These are phyloP conservation scores for Leccinum laetum DNA, from an alignment of 1,284 basidiomycete species.

Conservation along the genomic window DNA sequence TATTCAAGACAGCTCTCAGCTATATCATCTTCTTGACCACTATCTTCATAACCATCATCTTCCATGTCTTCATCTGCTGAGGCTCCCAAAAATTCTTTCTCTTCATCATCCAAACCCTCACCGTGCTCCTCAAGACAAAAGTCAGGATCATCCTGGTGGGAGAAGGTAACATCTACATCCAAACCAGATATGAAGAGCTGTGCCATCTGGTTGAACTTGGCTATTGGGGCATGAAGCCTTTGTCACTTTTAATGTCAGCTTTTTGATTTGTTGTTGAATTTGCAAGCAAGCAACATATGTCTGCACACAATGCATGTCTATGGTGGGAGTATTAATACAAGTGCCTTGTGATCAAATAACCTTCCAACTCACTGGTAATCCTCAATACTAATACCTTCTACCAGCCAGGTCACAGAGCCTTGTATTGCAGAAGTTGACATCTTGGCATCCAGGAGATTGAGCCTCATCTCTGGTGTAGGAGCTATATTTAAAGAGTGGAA, in stretches of 20 bases:
- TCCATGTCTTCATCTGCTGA: too few species aligned
- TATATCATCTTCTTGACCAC: neutral
- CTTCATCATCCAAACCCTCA: neutral
- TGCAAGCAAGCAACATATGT: neutral
- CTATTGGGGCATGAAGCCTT: neutral
- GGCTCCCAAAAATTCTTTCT: neutral
- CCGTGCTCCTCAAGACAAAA: neutral
- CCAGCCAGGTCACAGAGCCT: constrained; percentile 1
- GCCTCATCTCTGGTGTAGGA: constrained; percentile 4
- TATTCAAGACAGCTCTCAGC: neutral
- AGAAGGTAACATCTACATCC: neutral
- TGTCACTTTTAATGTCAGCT: neutral
- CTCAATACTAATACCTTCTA: constrained; percentile 9
- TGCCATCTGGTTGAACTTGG: constrained; percentile 6
- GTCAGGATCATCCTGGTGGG: neutral
- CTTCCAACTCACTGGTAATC: constrained; percentile 8
- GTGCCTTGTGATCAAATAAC: too few species aligned
- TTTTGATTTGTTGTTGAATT: neutral
- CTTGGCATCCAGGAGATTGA: neutral
- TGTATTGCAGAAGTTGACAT: neutral
- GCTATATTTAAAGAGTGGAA: constrained; percentile 1
- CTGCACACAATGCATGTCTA: constrained; percentile 1
- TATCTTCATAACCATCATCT: neutral
- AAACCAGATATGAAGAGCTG: neutral
- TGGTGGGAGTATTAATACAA: neutral